A percentile compares a stretch with the other conserved stretches of the same genome.
These are phyloP conservation scores for Cornus suecica DNA, from an alignment of 148 eudicot species.

Conservation along the genomic window DNA sequence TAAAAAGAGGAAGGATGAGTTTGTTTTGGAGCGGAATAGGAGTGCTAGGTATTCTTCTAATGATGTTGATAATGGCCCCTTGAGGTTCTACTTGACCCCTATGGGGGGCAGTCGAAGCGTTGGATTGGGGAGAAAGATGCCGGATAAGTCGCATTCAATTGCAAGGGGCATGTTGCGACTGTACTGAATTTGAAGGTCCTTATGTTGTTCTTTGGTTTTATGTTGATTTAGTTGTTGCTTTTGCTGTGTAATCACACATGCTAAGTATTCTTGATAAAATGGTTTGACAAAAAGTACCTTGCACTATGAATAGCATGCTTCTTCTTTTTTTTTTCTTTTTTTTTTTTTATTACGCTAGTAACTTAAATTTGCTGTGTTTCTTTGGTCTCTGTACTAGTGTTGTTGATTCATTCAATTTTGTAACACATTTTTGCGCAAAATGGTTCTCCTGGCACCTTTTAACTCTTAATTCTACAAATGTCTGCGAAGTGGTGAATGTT, in stretches of 20 bases:
- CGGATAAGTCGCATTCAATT: conserved; percentile 40
- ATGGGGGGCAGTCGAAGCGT: conserved; percentile 66
- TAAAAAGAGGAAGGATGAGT: conserved; percentile 35
- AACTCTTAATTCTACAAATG: neutral
- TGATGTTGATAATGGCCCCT: conserved; percentile 57
- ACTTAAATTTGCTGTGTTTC: conserved; percentile 16
- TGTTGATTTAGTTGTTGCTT: conserved; percentile 29
- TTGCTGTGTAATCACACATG: conserved; percentile 32
- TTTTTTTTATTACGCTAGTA: conserved; percentile 22
- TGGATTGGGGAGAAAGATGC: conserved; percentile 31
- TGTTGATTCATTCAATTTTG: conserved; percentile 1
- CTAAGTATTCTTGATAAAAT: conserved; percentile 23
- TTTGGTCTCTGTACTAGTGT: neutral
- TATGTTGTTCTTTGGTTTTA: conserved; percentile 31
- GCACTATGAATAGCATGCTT: conserved; percentile 28
- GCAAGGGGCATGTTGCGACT: conserved; percentile 48
- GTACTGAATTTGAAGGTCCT: conserved; percentile 47
- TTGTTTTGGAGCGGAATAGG: conserved; percentile 43
- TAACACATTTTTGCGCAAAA: neutral
- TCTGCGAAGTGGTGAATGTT: conserved; percentile 9
- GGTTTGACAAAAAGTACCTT: conserved; percentile 31
- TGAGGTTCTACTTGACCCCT: conserved; percentile 75
- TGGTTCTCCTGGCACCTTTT: neutral
- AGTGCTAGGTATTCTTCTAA: conserved; percentile 61
- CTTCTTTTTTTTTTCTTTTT: too few relatives aligned